A percentile compares a stretch with the other conserved stretches of the same genome.
phyloP scores from a whole-genome alignment of 129 eudicot species.

The Artemisia tridentata region DNA sequence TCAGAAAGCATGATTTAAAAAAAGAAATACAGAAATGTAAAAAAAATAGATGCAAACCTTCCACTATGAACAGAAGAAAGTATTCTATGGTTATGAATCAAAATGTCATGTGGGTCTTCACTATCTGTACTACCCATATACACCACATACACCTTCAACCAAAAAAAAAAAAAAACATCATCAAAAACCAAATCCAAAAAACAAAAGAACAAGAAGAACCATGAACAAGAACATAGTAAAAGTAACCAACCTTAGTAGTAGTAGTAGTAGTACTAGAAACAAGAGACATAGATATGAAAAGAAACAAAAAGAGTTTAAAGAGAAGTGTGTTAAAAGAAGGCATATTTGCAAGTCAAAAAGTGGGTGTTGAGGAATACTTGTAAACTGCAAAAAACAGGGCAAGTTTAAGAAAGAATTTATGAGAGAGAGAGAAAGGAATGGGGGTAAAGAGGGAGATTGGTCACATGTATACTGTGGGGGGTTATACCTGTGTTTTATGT shows the following conservation, averaged over 20 bases:
- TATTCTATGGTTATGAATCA: slow-evolving; percentile 57
- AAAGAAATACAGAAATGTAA: neutral
- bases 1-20: neutral
- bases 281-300: slow-evolving; percentile 31
- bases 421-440: slow-evolving; percentile 25
- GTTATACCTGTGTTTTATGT: neutral
- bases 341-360: slow-evolving; percentile 35
- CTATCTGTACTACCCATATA: slow-evolving; percentile 61
- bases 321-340: slow-evolving; percentile 28
- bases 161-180: slow-evolving; percentile 10
- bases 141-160: slow-evolving; percentile 68
- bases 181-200: neutral
- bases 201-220: neutral
- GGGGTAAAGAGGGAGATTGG: slow-evolving; percentile 29
- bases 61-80: slow-evolving; percentile 65
- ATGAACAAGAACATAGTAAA: neutral
- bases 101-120: slow-evolving; percentile 67
- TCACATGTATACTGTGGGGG: slow-evolving; percentile 43
- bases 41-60: slow-evolving; percentile 34
- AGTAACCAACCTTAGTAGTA: slow-evolving; percentile 52
- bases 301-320: slow-evolving; percentile 25
- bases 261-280: slow-evolving; percentile 24
- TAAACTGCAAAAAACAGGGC: slow-evolving; percentile 24
- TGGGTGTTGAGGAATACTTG: slow-evolving; percentile 15
- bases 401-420: slow-evolving; percentile 24